Evolutionary conservation across 129 eudicot species (phyloP).

Genomic region (Tanacetum coccineum): DNA sequence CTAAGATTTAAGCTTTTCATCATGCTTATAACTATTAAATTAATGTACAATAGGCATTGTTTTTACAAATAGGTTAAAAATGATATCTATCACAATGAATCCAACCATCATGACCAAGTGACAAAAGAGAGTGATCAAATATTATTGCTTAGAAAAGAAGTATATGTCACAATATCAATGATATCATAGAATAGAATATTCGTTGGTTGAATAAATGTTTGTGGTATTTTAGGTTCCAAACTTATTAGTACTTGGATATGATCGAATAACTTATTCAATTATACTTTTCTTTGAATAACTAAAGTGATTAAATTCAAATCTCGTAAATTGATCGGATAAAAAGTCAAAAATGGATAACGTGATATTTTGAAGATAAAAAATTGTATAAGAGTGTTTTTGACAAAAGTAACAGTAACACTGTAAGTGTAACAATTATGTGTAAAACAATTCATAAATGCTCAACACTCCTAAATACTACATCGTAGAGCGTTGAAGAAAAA

Average conservation of each 20-base stretch:
- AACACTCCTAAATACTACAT: too few species aligned
- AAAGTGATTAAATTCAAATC: background rate
- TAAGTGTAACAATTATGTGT: too few species aligned
- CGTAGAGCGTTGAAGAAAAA: too few species aligned
- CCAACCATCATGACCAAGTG: constrained; percentile 9
- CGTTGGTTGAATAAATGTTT: background rate
- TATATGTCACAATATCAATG: background rate
- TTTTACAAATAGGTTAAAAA: too few species aligned
- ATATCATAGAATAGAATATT: constrained; percentile 18
- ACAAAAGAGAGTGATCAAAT: constrained; percentile 6
- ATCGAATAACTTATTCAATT: background rate
- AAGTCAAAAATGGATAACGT: background rate
- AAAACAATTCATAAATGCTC: too few species aligned
- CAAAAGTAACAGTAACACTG: too few species aligned
- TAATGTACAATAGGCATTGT: too few species aligned
- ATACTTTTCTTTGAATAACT: background rate
- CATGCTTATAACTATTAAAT: too few species aligned
- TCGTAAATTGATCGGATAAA: background rate
- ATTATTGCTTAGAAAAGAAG: background rate
- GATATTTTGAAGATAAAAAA: background rate
- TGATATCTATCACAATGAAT: too few species aligned
- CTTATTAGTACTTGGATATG: background rate
- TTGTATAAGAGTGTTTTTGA: too few species aligned
- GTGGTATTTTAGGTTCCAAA: background rate
- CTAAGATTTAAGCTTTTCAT: too few species aligned